A percentile compares a stretch with the other conserved stretches of the same genome.
Evolutionary conservation across 371 early-diverging fungal species (phyloP).

Genomic region (Mortierella sp.): DNA sequence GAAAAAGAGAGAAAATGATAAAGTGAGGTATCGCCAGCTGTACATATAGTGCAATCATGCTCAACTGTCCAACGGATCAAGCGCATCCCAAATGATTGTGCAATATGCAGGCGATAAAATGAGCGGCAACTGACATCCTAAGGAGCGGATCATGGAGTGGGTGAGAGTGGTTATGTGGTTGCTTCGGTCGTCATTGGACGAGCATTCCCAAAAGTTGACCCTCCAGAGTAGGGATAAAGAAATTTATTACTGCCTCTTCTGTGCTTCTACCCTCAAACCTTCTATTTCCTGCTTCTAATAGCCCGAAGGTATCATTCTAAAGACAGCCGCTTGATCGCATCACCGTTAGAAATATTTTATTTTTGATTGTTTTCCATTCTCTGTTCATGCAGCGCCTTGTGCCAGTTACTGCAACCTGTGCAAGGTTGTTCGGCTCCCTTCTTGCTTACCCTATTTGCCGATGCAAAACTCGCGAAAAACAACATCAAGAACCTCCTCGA

Average conservation of each 20-base stretch:
- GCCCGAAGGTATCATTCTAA: not conserved
- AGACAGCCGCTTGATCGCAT: slow-evolving; percentile 5
- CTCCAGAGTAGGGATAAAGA: not conserved
- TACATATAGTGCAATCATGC: not conserved
- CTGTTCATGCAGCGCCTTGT: not conserved
- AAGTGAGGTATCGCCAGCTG: not conserved
- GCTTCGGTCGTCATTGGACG: not conserved
- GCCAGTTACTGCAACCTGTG: not conserved
- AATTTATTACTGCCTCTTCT: slow-evolving; percentile 7
- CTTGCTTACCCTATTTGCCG: slow-evolving; percentile 72
- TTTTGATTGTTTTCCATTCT: not conserved
- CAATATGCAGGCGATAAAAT: not conserved
- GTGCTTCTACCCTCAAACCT: not conserved
- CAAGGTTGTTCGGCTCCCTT: too few relatives aligned
- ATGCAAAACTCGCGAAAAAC: slow-evolving; percentile 88
- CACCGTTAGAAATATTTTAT: not conserved
- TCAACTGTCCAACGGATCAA: slow-evolving; percentile 9
- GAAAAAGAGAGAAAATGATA: not conserved
- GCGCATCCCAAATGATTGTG: not conserved
- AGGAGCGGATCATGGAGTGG: not conserved
- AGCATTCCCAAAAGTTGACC: not conserved
- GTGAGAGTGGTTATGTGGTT: slow-evolving; percentile 19
- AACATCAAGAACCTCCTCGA: slow-evolving; percentile 83
- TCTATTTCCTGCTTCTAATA: not conserved
- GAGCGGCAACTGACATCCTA: slow-evolving; percentile 1